Evolutionary conservation across 306 rosid species (phyloP).

Genomic region (Ormosia emarginata): DNA sequence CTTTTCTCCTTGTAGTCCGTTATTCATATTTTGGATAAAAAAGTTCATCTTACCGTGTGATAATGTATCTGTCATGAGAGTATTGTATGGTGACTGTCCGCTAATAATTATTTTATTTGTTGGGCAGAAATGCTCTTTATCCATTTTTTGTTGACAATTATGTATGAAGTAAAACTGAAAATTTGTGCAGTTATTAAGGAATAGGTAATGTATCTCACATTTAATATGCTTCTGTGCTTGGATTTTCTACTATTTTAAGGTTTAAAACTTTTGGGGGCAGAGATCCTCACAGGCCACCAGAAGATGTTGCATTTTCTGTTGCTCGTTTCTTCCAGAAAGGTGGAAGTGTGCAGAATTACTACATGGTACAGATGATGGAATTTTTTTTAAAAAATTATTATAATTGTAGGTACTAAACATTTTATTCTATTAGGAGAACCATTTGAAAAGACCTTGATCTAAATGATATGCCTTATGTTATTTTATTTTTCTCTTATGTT

Average conservation of each 20-base stretch:
- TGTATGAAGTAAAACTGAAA: too few relatives aligned
- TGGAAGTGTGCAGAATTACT: slow-evolving; percentile 86
- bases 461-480: not conserved
- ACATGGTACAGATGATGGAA: slow-evolving; percentile 68
- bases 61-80: not conserved
- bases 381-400: not conserved
- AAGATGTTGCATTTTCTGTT: slow-evolving; percentile 87
- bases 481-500: slow-evolving; percentile 10
- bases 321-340: slow-evolving; percentile 98
- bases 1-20: slow-evolving; percentile 9
- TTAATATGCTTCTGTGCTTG: slow-evolving; percentile 2
- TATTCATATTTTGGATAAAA: not conserved
- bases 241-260: slow-evolving; percentile 46
- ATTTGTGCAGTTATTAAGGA: too few relatives aligned
- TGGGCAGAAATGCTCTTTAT: too few relatives aligned
- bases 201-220: not conserved
- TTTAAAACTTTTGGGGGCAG: slow-evolving; percentile 89
- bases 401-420: not conserved
- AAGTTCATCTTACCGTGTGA: not conserved
- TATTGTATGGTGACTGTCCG: not conserved
- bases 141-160: too few relatives aligned
- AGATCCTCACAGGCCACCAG: slow-evolving; percentile 93
- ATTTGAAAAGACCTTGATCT: not conserved
- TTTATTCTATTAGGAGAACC: not conserved
- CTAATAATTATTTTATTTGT: not conserved